phyloP scores from a whole-genome alignment of 164 flowering plant genomes.

The Houttuynia cordata region DNA sequence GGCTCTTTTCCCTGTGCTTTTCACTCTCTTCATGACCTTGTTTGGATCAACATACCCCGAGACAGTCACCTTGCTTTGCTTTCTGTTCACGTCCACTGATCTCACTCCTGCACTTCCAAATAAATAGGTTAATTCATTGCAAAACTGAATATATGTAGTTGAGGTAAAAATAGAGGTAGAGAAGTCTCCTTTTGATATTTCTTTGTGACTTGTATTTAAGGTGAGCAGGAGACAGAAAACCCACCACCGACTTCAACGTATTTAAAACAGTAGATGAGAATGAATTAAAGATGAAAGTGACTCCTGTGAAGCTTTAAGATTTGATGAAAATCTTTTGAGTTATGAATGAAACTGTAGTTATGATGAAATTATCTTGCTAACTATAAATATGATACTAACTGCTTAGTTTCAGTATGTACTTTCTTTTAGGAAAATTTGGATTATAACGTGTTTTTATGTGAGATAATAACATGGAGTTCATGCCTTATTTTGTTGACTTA shows the following conservation, averaged over 20 bases:
- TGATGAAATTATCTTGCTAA: too few species aligned
- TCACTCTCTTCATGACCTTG: slow-evolving; percentile 59
- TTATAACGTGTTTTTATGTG: too few species aligned
- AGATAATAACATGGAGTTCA: too few species aligned
- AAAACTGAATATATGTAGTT: too few species aligned
- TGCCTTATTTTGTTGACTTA: too few species aligned
- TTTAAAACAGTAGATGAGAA: not conserved
- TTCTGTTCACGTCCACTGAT: slow-evolving; percentile 48
- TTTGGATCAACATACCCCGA: slow-evolving; percentile 53
- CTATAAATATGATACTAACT: not conserved
- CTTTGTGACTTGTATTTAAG: not conserved
- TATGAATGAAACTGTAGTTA: too few species aligned
- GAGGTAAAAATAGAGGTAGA: not conserved
- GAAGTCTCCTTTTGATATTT: too few species aligned
- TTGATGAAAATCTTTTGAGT: not conserved
- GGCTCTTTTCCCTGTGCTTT: slow-evolving; percentile 56
- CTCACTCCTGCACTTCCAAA: slow-evolving; percentile 26
- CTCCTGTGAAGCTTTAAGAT: not conserved
- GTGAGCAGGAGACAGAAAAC: not conserved
- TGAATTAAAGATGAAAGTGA: not conserved
- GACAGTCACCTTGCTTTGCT: slow-evolving; percentile 49
- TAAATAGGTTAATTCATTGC: not conserved
- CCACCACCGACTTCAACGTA: not conserved
- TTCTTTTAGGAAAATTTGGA: too few species aligned
- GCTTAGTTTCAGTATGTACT: not conserved